These are phyloP conservation scores for Tetrapisispora phaffii DNA, from an alignment of 805 yeast genomes.

Conservation along the genomic window DNA sequence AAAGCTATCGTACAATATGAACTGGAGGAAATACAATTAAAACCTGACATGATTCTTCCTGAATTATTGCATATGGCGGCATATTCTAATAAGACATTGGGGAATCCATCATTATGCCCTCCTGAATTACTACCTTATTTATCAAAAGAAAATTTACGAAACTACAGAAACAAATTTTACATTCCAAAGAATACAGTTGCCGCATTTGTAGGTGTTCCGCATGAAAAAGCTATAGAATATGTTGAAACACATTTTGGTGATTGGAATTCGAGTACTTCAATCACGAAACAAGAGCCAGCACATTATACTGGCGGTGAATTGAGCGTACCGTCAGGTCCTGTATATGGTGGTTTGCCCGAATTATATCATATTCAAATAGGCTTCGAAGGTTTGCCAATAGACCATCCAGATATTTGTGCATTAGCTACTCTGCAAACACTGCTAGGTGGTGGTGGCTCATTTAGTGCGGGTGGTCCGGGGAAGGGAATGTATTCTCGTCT, in stretches of 20 bases:
- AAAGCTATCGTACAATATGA: conserved; percentile 69
- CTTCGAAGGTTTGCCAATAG: conserved; percentile 77
- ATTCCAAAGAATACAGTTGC: conserved; percentile 76
- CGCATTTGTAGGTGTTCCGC: conserved; percentile 79
- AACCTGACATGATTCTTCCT: conserved; percentile 78
- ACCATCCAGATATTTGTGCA: conserved; percentile 80
- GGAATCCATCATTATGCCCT: conserved; percentile 80
- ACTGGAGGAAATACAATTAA: conserved; percentile 68
- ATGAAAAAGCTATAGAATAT: conserved; percentile 54
- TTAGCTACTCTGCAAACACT: conserved; percentile 82
- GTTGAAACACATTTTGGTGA: conserved; percentile 57
- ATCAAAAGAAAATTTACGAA: conserved; percentile 40
- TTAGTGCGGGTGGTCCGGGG: conserved; percentile 98
- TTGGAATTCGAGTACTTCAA: conserved; percentile 33
- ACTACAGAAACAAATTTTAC: conserved; percentile 57
- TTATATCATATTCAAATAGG: conserved; percentile 79
- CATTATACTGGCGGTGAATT: conserved; percentile 52
- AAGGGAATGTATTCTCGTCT: conserved; percentile 96
- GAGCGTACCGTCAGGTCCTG: conserved; percentile 44
- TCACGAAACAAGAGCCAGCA: conserved; percentile 30
- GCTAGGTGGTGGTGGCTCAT: conserved; percentile 94
- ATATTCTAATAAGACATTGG: conserved; percentile 60
- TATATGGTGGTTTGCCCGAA: conserved; percentile 59
- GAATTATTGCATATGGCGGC: conserved; percentile 86
- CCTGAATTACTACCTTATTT: conserved; percentile 51